These are phyloP conservation scores for Leptographium radiaticola DNA, from an alignment of 2,329 filamentous ascomycete genomes.

Conservation along the genomic window DNA sequence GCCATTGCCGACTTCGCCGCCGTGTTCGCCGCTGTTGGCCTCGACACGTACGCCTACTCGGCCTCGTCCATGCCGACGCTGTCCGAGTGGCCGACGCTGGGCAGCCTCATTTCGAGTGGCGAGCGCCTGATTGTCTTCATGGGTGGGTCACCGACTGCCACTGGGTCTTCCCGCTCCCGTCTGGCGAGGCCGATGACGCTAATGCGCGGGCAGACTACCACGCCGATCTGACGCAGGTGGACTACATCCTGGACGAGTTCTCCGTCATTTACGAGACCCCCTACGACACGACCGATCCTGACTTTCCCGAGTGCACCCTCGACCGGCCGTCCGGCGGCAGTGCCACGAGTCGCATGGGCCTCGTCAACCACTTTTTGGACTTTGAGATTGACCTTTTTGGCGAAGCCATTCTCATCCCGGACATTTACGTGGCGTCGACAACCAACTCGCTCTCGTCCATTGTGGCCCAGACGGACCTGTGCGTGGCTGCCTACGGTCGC, in stretches of 20 bases:
- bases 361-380: slow-evolving; percentile 54
- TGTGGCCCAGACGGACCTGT: slow-evolving; percentile 25
- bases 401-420: slow-evolving; percentile 16
- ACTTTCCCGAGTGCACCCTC: slow-evolving; percentile 51
- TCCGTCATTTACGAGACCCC: slow-evolving; percentile 55
- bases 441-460: slow-evolving; percentile 35
- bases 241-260: slow-evolving; percentile 53
- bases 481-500: slow-evolving; percentile 17
- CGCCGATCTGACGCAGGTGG: slow-evolving; percentile 32
- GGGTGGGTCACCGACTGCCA: slow-evolving; percentile 26
- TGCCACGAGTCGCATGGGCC: slow-evolving; percentile 27
- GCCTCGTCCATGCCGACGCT: slow-evolving; percentile 28
- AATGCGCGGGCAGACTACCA: slow-evolving; percentile 41
- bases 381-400: slow-evolving; percentile 20
- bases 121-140: slow-evolving; percentile 61
- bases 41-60: slow-evolving; percentile 43
- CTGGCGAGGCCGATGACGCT: background rate
- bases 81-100: slow-evolving; percentile 56
- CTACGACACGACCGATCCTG: slow-evolving; percentile 47
- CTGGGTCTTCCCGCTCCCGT: background rate
- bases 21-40: slow-evolving; percentile 39
- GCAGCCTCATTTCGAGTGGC: slow-evolving; percentile 46
- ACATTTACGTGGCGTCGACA: slow-evolving; percentile 19
- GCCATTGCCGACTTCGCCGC: slow-evolving; percentile 39
- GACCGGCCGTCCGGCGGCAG: slow-evolving; percentile 41